Evolutionary conservation across 164 flowering plant genomes (phyloP), one percentile per base, ranked within the genome.

Genomic region (Tetracentron sinense): DNA sequence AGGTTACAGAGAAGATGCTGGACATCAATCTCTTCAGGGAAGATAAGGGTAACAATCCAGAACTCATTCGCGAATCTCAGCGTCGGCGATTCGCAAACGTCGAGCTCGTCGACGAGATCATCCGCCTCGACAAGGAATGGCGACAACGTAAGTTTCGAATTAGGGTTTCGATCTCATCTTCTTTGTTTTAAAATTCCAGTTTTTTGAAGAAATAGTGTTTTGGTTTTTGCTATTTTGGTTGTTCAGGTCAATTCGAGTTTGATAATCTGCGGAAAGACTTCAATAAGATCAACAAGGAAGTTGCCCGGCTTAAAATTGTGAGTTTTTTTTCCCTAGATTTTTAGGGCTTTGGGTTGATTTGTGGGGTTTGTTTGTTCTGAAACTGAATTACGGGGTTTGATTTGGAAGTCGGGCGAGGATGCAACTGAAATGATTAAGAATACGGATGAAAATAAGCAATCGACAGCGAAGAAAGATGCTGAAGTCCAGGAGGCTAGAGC

Each of bases 11-110:
- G 19, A 63, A 64, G 65, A 94, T 94, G 99, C 65, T 94, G 82
- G 97, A 94, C 81, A 82, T 91, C 47, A 91, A 87, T 65, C 71
- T 94, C 6, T 88, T 94, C 75, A 76, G 98, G 62, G 91, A 80
- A 72, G 98, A 91, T 66, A 94, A 84, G 72, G 98, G 93, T 6
- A 23, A 71, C 60, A 77, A 89, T 62, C 97, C 98, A 0, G 96
- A 94, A 29, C 58, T 77, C 61, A 81, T 94, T 55, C 83, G 96
- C 8, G 97, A 89, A 61, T 94, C 98, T 0, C 95, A 85, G 70
- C 88, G 95, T 5, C 89, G 96, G 2, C 83, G 98, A 21, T 94
- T 74, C 63, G 86, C 87, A 38, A 68, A 65, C 33, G 90, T 83
- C 47, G 85, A 76, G 6, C 10, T 88, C 29, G 90, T 94, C 62